Evolutionary conservation across 2,329 filamentous ascomycete species (phyloP), one percentile per base, ranked within the genome.

Genomic region (Geosmithia putterillii): DNA sequence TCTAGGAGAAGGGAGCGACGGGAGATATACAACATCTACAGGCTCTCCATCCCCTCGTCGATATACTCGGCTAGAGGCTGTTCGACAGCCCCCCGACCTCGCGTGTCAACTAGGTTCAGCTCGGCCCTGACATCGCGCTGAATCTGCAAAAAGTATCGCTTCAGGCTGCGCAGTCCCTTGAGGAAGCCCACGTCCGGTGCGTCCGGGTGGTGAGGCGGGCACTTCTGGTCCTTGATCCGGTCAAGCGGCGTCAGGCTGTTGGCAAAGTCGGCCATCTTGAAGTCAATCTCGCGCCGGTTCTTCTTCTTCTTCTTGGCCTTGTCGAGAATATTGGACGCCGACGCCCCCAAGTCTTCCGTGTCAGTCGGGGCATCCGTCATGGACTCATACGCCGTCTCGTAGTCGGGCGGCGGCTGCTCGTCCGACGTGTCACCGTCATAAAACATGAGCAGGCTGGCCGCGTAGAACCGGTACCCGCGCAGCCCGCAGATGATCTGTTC

Each of bases 251-350:
- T 96, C 32, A 96, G 81, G 56, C 90, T 95, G 59, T 98, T 98
- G 49, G 92, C 92, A 66, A 98, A 98, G 62, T 98, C 92, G 45
- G 95, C 90, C 60, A 98, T 94, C 63, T 95, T 95, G 65, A 98
- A 81, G 60, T 95, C 86, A 56, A 94, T 89, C 50, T 81, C 73
- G 40, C 69, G 67, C 46, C 67, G 69, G 47, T 69, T 75, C 55
- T 57, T 72, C 54, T 62, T 67, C 52, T 48, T 67, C 57, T 49
- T 66, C 55, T 59, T 73, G 42, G 58, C 54, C n/a, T n/a, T n/a
- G n/a, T n/a, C n/a, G n/a, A n/a, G n/a, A n/a, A n/a, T n/a, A n/a
- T n/a, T n/a, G n/a, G n/a, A n/a, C 23, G 23, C 10, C 23, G 23
- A 10, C 7, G 23, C 10, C 7, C n/a, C n/a, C 56, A 20, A 54